Base-by-base conservation (phyloP, 306 rosid genomes). In the Cucurbita pepo region DNA sequence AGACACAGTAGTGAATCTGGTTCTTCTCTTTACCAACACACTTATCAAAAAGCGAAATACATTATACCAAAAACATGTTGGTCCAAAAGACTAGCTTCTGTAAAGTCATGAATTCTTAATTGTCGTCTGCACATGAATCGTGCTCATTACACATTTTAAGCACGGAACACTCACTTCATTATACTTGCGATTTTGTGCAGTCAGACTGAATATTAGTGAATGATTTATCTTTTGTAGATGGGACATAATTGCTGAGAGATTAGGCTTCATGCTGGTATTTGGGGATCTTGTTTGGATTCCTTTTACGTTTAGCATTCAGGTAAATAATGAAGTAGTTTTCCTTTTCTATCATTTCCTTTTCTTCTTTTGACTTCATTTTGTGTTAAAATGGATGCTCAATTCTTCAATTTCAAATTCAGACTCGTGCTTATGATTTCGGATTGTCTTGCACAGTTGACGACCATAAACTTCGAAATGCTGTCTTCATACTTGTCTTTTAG, bases 231-330 rank as follows among this genome's bases (percentile, higher is more conserved):
- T 76, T 52, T 79, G 60, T 71, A 95, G 99, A 75, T 95, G 99
- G 99, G 99, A 95, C 86, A 91, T 91, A 78, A 91, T 95, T 78
- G 99, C 97, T 9, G 96, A 94, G 87, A 89, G 97, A 77, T 76
- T 94, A 57, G 97, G 99, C 62, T 91, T 95, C 85, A 95, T 95
- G 99, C 84, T 95, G 81, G 95, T 89, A 76, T 91, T 95, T 77
- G 99, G 99, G 75, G 99, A 95, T 82, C 86, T 95, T 76, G 97
- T 95, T 76, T 91, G 96, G 97, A 95, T 95, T 79, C 97, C 99
- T 75, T 95, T 91, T 83, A 85, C 95, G 54, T 95, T 95, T 73
- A 95, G 96, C 81, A 88, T 90, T 80, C 98, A 90, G 91, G 96
- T 84, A 50, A 50, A 15, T 50, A 50, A 50, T 1, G 54, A 50